phyloP scores from a whole-genome alignment of 352 stramenopile species.

The Globisporangium orthogonon region DNA sequence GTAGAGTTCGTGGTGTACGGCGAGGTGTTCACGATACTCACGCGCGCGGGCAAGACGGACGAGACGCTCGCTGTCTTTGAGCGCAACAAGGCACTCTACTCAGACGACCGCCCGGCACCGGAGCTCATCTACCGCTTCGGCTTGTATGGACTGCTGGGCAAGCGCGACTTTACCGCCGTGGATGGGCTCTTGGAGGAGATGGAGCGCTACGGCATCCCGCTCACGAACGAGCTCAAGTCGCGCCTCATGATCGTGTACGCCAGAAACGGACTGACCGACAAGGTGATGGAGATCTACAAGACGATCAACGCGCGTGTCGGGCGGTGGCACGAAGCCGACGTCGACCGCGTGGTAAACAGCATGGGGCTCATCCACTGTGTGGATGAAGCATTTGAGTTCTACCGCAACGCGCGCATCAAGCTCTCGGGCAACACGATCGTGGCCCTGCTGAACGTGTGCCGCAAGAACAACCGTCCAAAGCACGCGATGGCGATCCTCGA shows the following conservation, averaged over 20 bases:
- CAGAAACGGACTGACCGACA: conserved; percentile 20
- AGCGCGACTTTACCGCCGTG: conserved; percentile 23
- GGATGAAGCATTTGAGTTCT: conserved; percentile 58
- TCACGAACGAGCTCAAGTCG: conserved; percentile 37
- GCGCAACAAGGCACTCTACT: conserved; percentile 21
- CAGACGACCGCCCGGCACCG: conserved; percentile 15
- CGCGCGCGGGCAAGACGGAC: conserved; percentile 12
- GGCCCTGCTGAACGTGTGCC: conserved; percentile 41
- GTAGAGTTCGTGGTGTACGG: conserved; percentile 36
- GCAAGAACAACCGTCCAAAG: conserved; percentile 25
- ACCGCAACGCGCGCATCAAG: conserved; percentile 32
- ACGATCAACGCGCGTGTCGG: conserved; percentile 20
- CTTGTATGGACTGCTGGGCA: conserved; percentile 31
- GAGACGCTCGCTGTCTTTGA: conserved; percentile 26
- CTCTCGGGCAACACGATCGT: conserved; percentile 37
- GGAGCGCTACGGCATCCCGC: conserved; percentile 14
- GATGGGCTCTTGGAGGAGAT: conserved; percentile 34
- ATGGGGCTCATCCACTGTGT: conserved; percentile 28
- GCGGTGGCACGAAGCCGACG: conserved; percentile 35
- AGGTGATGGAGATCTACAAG: conserved; percentile 26
- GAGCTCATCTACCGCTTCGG: conserved; percentile 64
- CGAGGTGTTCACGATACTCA: conserved; percentile 34
- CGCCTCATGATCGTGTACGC: conserved; percentile 40
- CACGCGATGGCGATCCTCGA: conserved; percentile 40
- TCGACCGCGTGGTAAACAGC: conserved; percentile 48